Percentiles rank a stretch among this genome's conserved stretches.
These are phyloP conservation scores for Phanerodontia chrysosporium DNA, from an alignment of 768 basidiomycete species.

Conservation along the genomic window DNA sequence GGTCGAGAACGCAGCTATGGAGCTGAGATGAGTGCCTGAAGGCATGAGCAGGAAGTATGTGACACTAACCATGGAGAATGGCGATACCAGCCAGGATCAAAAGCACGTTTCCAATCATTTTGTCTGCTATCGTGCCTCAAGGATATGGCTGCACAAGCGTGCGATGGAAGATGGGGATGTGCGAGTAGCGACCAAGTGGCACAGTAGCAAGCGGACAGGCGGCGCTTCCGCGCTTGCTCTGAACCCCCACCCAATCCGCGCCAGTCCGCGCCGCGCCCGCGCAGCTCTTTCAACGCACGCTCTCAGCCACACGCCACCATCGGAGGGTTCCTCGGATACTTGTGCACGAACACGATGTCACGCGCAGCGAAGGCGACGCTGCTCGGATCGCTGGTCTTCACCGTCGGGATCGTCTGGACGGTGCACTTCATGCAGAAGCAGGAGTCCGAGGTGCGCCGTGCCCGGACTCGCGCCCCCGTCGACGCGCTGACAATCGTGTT, in stretches of 20 bases:
- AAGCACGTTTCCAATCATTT: constrained; percentile 12
- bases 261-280: background rate
- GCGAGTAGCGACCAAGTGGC: background rate
- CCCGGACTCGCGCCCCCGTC: background rate
- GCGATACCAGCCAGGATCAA: constrained; percentile 4
- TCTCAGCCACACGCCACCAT: background rate
- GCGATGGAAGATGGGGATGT: background rate
- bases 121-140: background rate
- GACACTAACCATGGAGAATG: constrained; percentile 13
- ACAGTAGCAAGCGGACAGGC: background rate
- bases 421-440: constrained; percentile 84
- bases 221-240: background rate
- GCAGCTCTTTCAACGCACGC: background rate
- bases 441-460: constrained; percentile 68
- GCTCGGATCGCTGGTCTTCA: constrained; percentile 55
- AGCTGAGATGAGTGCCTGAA: background rate
- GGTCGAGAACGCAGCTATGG: constrained; percentile 70
- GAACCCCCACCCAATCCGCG: background rate
- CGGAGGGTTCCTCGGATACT: background rate
- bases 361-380: constrained; percentile 72
- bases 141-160: background rate
- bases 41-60: background rate
- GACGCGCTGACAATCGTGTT: background rate
- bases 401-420: constrained; percentile 75
- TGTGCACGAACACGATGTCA: constrained; percentile 41